Percentiles rank a stretch among this genome's conserved stretches.
phyloP scores from a whole-genome alignment of 164 flowering plant genomes.

The Vitis riparia region DNA sequence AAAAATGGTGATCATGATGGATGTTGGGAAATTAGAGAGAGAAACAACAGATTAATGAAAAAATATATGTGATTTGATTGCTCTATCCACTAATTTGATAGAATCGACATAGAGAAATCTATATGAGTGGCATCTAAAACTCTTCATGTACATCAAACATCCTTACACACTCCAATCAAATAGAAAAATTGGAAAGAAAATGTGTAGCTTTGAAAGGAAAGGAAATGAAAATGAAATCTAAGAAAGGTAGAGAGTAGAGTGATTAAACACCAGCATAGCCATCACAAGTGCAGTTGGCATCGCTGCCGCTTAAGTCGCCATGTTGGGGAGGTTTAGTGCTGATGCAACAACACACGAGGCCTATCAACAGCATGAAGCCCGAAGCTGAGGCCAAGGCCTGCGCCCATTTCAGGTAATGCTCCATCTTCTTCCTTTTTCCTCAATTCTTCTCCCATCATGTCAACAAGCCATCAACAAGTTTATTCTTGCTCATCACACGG shows the following conservation, averaged over 20 bases:
- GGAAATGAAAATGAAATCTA: background rate
- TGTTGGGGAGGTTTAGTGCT: slow-evolving; percentile 25
- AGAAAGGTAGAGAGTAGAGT: background rate
- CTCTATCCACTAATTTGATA: no score
- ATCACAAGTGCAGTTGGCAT: slow-evolving; percentile 37
- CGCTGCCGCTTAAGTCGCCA: slow-evolving; percentile 9
- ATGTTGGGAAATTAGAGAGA: no score
- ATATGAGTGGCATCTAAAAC: no score
- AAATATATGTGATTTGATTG: no score
- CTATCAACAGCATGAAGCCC: slow-evolving; percentile 32
- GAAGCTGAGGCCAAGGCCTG: slow-evolving; percentile 36
- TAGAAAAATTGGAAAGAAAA: no score
- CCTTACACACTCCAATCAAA: no score
- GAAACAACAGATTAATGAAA: no score
- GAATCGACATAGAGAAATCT: no score
- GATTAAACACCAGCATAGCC: slow-evolving; percentile 35
- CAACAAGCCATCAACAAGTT: background rate
- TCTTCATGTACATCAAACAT: no score
- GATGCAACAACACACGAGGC: slow-evolving; percentile 40
- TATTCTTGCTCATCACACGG: background rate
- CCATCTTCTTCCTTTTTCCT: slow-evolving; percentile 1
- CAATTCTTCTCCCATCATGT: background rate
- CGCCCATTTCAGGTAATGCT: slow-evolving; percentile 26
- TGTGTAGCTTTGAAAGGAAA: background rate
- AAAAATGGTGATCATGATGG: no score